These are phyloP conservation scores for Endothia cerciana DNA, from an alignment of 2,329 filamentous ascomycete species.

Conservation along the genomic window DNA sequence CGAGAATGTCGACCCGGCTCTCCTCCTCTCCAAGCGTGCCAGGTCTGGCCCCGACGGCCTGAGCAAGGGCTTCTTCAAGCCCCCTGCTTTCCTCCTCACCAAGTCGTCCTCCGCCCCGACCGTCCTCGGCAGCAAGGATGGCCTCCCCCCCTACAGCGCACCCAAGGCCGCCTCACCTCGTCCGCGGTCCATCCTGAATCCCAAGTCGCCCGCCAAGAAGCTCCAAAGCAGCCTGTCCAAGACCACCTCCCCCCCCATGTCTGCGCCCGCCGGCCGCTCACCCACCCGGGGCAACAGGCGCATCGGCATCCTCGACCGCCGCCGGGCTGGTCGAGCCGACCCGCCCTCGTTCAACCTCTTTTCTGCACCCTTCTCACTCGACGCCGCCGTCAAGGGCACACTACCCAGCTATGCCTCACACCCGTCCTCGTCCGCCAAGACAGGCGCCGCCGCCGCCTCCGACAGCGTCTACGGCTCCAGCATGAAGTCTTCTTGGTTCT, in stretches of 20 bases:
- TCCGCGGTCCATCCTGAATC: slow-evolving; percentile 51
- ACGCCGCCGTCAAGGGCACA: slow-evolving; percentile 79
- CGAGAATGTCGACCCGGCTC: slow-evolving; percentile 64
- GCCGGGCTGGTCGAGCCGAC: slow-evolving; percentile 72
- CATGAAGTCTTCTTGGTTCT: slow-evolving; percentile 77
- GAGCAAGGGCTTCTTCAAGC: slow-evolving; percentile 53
- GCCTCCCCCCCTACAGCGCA: slow-evolving; percentile 38
- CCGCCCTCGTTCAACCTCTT: slow-evolving; percentile 63
- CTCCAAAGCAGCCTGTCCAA: slow-evolving; percentile 49
- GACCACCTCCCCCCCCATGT: slow-evolving; percentile 53
- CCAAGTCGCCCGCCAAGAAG: slow-evolving; percentile 56
- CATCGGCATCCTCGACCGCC: slow-evolving; percentile 69
- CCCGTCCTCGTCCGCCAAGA: slow-evolving; percentile 34
- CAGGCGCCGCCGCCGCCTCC: slow-evolving; percentile 35
- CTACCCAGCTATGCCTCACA: slow-evolving; percentile 64
- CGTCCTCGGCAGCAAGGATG: slow-evolving; percentile 35
- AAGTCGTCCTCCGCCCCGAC: slow-evolving; percentile 44
- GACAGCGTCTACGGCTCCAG: slow-evolving; percentile 41
- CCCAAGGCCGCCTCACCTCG: slow-evolving; percentile 38
- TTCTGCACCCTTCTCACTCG: slow-evolving; percentile 76
- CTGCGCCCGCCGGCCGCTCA: slow-evolving; percentile 79
- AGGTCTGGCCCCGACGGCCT: slow-evolving; percentile 51
- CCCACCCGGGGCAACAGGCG: slow-evolving; percentile 71
- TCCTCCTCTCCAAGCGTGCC: slow-evolving; percentile 60
- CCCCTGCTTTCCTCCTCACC: slow-evolving; percentile 50